Base-by-base conservation (phyloP, 2,329 filamentous ascomycete genomes). In the Fusarium nematophilum region DNA sequence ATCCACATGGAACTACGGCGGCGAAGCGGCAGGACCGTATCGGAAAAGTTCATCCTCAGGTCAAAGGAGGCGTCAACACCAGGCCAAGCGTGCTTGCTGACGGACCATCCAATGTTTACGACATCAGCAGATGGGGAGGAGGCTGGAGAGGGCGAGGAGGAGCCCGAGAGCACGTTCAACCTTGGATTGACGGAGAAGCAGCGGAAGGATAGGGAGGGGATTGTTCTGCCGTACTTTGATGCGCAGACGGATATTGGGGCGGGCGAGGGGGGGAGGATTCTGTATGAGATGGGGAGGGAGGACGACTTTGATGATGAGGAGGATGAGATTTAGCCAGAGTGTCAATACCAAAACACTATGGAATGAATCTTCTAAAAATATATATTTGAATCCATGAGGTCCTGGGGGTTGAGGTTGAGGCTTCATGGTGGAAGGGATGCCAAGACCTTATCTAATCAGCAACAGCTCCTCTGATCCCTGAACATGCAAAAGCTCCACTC, bases 241-340 rank as follows among this genome's bases (percentile, higher is more conserved):
- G 95, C 95, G 18, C 95, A 99, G 82, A 91, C 87, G 47, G 90
- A 89, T 40, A 84, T 87, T 45, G 89, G 88, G 1, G 84, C 86
- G 1, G 93, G 93, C 0, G 92, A 96, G 69, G 94, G 95, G 5
- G 95, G 95, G 0, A 84, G 94, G 57, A 99, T 99, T 64, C 72
- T 99, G 70, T 99, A 99, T 73, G 94, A 98, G 67, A 96, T 98
- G 91, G 94, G 93, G 2, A 86, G 88, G 60, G 95, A 98, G 78
- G 95, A 99, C 75, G 93, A 98, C 73, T 98, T 97, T 77, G 93
- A 97, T 67, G 93, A 96, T 55, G 93, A 96, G 71, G 93, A 97
- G 70, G 93, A 97, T 77, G 93, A 97, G 77, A 93, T 94, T 64
- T 93, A 77, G 59, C n/a, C n/a, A n/a, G n/a, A n/a, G n/a, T n/a